phyloP scores from a whole-genome alignment of 1,139 yeast genomes.

The Maudiozyma humilis region DNA sequence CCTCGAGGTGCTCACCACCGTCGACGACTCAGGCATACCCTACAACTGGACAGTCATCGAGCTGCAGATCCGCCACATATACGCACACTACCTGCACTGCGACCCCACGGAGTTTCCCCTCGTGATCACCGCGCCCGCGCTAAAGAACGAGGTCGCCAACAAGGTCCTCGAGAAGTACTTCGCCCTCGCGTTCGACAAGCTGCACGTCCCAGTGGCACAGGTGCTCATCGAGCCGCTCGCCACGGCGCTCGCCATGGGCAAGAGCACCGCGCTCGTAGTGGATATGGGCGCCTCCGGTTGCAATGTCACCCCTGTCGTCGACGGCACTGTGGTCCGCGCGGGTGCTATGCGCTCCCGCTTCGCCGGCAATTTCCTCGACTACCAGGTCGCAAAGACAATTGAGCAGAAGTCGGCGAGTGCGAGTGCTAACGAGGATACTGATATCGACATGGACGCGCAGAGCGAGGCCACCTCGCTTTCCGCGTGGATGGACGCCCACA shows the following conservation, averaged over 20 bases:
- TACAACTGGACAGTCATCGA: constrained; percentile 58
- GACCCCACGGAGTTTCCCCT: constrained; percentile 51
- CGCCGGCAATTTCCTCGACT: constrained; percentile 63
- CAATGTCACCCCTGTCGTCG: constrained; percentile 61
- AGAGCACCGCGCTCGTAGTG: constrained; percentile 57
- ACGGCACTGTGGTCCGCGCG: constrained; percentile 57
- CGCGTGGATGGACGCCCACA: constrained; percentile 23
- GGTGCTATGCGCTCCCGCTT: constrained; percentile 52
- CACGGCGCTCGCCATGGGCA: constrained; percentile 60
- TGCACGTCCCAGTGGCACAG: constrained; percentile 59
- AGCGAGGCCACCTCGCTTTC: background rate
- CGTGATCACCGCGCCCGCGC: constrained; percentile 42
- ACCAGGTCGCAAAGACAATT: constrained; percentile 38
- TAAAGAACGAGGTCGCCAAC: constrained; percentile 31
- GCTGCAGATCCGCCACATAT: constrained; percentile 54
- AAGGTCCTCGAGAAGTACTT: constrained; percentile 34
- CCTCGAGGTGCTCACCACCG: constrained; percentile 49
- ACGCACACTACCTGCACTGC: constrained; percentile 39
- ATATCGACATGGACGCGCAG: too few species aligned
- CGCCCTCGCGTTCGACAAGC: constrained; percentile 56
- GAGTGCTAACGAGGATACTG: too few species aligned
- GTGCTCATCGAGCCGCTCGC: constrained; percentile 64
- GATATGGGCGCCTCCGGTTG: constrained; percentile 59
- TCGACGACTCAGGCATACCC: constrained; percentile 51
- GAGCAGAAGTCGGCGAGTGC: too few species aligned